These are phyloP conservation scores for Penicillium sp. DNA, from an alignment of 2,329 filamentous ascomycete genomes.

Conservation along the genomic window DNA sequence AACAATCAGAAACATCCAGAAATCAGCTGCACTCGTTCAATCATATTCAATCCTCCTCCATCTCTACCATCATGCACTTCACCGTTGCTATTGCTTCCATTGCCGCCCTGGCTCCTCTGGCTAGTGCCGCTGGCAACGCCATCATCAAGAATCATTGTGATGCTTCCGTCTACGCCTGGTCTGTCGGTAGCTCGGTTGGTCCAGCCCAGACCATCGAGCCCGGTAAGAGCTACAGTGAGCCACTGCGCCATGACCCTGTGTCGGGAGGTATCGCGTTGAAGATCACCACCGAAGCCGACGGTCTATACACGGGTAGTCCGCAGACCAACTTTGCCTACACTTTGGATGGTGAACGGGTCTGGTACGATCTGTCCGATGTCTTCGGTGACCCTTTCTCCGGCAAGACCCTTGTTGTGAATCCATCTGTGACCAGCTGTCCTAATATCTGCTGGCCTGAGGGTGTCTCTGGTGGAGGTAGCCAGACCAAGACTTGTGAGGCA, in stretches of 20 bases:
- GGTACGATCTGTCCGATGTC: constrained; percentile 43
- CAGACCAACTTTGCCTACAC: constrained; percentile 42
- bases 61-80: constrained; percentile 28
- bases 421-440: constrained; percentile 22
- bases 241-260: constrained; percentile 30
- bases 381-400: constrained; percentile 40
- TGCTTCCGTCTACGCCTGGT: constrained; percentile 26
- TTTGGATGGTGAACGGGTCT: constrained; percentile 33
- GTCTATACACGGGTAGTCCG: constrained; percentile 33
- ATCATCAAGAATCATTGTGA: constrained; percentile 38
- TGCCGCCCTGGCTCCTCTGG: constrained; percentile 30
- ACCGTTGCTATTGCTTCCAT: constrained; percentile 27
- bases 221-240: constrained; percentile 33
- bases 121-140: constrained; percentile 34
- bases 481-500: constrained; percentile 27
- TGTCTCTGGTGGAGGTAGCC: constrained; percentile 26
- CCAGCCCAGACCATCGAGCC: constrained; percentile 28
- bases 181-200: constrained; percentile 31
- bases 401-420: constrained; percentile 20
- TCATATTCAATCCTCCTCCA: not conserved
- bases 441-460: constrained; percentile 32
- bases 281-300: constrained; percentile 34
- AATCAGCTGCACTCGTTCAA: not conserved
- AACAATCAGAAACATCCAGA: not conserved
- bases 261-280: constrained; percentile 43